Percentiles rank a stretch among this genome's conserved stretches.
These are phyloP conservation scores for Silybum marianum DNA, from an alignment of 129 eudicot species.

Conservation along the genomic window DNA sequence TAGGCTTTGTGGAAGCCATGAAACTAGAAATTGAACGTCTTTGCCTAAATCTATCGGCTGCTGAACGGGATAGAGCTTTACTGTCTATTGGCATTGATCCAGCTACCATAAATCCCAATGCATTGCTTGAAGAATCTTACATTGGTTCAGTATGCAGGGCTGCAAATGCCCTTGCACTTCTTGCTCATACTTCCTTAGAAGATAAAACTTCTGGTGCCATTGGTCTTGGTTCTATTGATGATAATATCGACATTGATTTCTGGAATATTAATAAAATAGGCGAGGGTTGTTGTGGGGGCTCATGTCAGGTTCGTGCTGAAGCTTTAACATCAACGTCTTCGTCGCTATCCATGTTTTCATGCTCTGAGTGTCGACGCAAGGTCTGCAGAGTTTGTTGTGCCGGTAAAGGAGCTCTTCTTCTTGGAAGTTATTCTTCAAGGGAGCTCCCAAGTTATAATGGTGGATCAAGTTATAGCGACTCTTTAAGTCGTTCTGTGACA, in stretches of 20 bases:
- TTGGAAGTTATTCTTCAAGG: conserved; percentile 43
- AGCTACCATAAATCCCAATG: conserved; percentile 84
- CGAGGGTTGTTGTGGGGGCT: conserved; percentile 72
- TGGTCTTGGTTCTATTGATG: conserved; percentile 60
- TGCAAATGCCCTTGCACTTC: conserved; percentile 76
- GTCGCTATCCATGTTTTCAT: conserved; percentile 43
- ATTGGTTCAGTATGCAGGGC: conserved; percentile 64
- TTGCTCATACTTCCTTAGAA: conserved; percentile 73
- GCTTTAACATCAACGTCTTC: conserved; percentile 35
- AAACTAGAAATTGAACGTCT: conserved; percentile 94
- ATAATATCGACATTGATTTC: conserved; percentile 55
- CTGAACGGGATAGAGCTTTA: conserved; percentile 93
- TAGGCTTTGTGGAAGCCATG: conserved; percentile 83
- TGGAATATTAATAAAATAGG: conserved; percentile 76
- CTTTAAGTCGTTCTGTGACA: conserved; percentile 51
- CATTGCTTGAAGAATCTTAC: conserved; percentile 67
- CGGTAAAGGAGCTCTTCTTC: conserved; percentile 87
- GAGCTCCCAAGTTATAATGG: too few relatives aligned
- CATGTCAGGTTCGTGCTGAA: conserved; percentile 83
- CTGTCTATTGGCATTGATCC: conserved; percentile 92
- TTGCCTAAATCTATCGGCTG: conserved; percentile 82
- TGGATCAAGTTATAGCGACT: too few relatives aligned
- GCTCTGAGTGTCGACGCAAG: conserved; percentile 71
- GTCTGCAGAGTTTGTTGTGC: conserved; percentile 92
- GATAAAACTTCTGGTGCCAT: conserved; percentile 71